phyloP scores from a whole-genome alignment of 495 filamentous ascomycete species.

The Talaromyces trachyspermus region DNA sequence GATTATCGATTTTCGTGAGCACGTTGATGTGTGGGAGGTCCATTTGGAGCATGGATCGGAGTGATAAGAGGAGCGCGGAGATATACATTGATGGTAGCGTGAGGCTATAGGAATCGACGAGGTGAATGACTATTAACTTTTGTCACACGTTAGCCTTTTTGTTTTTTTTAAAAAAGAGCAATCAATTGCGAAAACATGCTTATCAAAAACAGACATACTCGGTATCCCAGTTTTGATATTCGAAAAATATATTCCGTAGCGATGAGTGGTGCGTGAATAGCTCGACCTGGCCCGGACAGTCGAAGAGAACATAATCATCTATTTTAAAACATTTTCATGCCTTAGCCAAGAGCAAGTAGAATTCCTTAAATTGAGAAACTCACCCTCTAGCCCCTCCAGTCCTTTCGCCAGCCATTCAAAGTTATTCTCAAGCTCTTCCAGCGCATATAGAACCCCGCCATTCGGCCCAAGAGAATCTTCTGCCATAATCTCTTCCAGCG shows the following conservation, averaged over 20 bases:
- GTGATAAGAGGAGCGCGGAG: slow-evolving; percentile 81
- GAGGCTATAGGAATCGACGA: slow-evolving; percentile 86
- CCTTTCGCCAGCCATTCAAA: slow-evolving; percentile 82
- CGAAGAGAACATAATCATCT: slow-evolving; percentile 93
- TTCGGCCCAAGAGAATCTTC: slow-evolving; percentile 88
- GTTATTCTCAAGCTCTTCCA: slow-evolving; percentile 91
- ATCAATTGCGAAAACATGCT: no score
- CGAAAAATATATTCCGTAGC: slow-evolving; percentile 84
- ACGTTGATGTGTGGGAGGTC: slow-evolving; percentile 93
- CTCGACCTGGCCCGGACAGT: slow-evolving; percentile 95
- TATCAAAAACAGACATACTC: slow-evolving; percentile 62
- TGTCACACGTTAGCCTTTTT: neutral
- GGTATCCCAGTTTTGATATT: slow-evolving; percentile 85
- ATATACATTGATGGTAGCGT: slow-evolving; percentile 91
- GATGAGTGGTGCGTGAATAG: slow-evolving; percentile 91
- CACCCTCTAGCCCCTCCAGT: slow-evolving; percentile 60
- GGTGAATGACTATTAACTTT: slow-evolving; percentile 82
- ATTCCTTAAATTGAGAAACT: slow-evolving; percentile 11
- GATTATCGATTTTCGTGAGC: slow-evolving; percentile 93
- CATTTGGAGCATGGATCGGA: slow-evolving; percentile 96
- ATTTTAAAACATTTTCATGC: slow-evolving; percentile 6
- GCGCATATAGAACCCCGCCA: slow-evolving; percentile 82
- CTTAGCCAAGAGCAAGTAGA: no score
- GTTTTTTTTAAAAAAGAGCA: no score
- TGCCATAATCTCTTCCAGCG: slow-evolving; percentile 90